Percentiles rank a stretch among this genome's conserved stretches.
Evolutionary conservation across 78 protist species (phyloP).

Genomic region (Cyanophora paradoxa): DNA sequence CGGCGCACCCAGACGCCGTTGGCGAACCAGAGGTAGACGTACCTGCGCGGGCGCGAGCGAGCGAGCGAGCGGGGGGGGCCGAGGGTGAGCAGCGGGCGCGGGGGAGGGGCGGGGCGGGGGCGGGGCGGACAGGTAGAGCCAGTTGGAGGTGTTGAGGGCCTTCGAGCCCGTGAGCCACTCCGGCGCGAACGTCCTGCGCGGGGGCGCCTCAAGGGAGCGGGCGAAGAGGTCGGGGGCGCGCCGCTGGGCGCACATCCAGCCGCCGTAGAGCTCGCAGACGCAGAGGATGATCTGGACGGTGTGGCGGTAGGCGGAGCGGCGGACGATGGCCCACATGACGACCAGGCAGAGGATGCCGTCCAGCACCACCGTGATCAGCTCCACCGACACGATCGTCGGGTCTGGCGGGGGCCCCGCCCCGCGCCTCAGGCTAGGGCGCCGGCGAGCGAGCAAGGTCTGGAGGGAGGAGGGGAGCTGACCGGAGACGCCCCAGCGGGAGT

Average conservation of each 20-base stretch:
- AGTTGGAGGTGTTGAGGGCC: not conserved
- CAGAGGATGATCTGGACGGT: not conserved
- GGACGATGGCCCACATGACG: not conserved
- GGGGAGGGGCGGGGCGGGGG: no score
- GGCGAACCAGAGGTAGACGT: not conserved
- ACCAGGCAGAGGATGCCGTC: not conserved
- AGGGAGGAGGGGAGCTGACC: no score
- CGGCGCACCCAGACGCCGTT: conserved; percentile 5
- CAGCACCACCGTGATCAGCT: no score
- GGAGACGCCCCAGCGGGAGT: not conserved
- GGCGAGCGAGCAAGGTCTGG: no score
- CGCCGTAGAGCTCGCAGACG: conserved; percentile 18
- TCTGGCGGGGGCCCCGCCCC: no score
- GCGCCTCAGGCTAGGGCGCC: no score
- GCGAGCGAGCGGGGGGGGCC: no score
- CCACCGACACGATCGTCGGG: no score
- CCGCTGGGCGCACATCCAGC: no score
- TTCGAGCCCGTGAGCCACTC: not conserved
- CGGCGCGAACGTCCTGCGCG: not conserved
- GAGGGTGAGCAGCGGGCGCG: no score
- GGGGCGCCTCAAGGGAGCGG: not conserved
- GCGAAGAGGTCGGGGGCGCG: no score
- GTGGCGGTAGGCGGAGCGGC: not conserved
- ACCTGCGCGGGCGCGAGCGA: no score
- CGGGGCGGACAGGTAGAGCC: not conserved